A percentile compares a stretch with the other conserved stretches of the same genome.
These are phyloP conservation scores for Diutina mesorugosa DNA, from an alignment of 1,139 yeast genomes.

Conservation along the genomic window DNA sequence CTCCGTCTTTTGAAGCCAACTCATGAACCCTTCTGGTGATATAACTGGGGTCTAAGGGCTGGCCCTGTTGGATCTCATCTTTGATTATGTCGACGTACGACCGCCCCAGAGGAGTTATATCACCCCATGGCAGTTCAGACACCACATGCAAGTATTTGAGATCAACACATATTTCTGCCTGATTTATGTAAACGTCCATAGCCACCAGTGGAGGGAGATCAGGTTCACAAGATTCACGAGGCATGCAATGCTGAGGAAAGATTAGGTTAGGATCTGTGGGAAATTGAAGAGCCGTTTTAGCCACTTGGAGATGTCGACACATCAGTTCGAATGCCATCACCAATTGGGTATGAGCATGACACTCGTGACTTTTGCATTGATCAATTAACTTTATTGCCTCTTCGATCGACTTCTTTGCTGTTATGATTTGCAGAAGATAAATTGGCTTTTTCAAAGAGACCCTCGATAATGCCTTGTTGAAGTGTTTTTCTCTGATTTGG, in stretches of 20 bases:
- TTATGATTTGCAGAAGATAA: slow-evolving; percentile 19
- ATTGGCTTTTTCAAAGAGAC: slow-evolving; percentile 18
- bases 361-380: neutral
- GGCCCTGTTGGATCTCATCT: slow-evolving; percentile 18
- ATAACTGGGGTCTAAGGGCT: neutral
- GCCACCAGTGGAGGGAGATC: slow-evolving; percentile 18
- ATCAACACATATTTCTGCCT: slow-evolving; percentile 33
- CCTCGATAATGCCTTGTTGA: slow-evolving; percentile 18
- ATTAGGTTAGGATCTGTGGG: slow-evolving; percentile 31
- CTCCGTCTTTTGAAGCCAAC: slow-evolving; percentile 4
- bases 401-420: slow-evolving; percentile 20
- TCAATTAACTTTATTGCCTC: slow-evolving; percentile 15
- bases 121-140: slow-evolving; percentile 31
- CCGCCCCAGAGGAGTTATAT: slow-evolving; percentile 20
- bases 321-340: slow-evolving; percentile 15
- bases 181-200: slow-evolving; percentile 28
- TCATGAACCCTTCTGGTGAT: slow-evolving; percentile 7
- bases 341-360: slow-evolving; percentile 8
- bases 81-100: slow-evolving; percentile 29
- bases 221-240: slow-evolving; percentile 19
- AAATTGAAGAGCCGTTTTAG: slow-evolving; percentile 25
- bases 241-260: slow-evolving; percentile 24
- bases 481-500: slow-evolving; percentile 16
- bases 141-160: slow-evolving; percentile 24
- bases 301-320: slow-evolving; percentile 16